Base-by-base conservation (phyloP, 176 grass and related monocot genomes). In the Hordeum marinum region DNA sequence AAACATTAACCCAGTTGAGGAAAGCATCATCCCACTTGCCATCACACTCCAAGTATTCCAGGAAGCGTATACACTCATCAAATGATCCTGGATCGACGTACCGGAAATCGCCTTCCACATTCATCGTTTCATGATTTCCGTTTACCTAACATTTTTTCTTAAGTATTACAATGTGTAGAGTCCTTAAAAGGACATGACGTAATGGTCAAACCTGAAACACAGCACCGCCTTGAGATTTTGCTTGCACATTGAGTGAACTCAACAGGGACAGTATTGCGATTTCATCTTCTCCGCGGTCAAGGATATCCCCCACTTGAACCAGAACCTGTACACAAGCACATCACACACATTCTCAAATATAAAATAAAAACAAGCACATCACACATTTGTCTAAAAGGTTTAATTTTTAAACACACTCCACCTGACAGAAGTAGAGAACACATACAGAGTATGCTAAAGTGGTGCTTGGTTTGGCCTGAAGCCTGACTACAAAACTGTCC, bases 101-200 rank as follows among this genome's bases (percentile, higher is more conserved):
- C 64, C 96, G 94, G 77, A 92, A 98, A 85, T 98, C 91, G 13
- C 91, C 91, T 87, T 98, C 89, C 41, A 95, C 80, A 77, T 98
- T 98, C 93, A 98, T 95, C 2, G 96, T 91, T 92, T 98, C 96
- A 61, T 98, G 96, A 85, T 98, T 98, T 39, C 96, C 96, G 23
- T 91, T 98, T 29, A 98, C 76, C 96, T 98, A 59, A 11, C 48
- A 0, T 50, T 50, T 50, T 24, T 6, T 29, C 18, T 21, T 6
- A 31, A 63, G 10, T 27, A 75, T 60, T 7, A 82, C 12, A 25
- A 65, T 55, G 18, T 36, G n/a, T 50, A 39, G 11, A 78, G 15
- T 32, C 64, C 63, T 59, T 58, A 12, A 0, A 34, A 5, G 1
- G 9, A 6, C 58, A 66, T 3, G 4, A 42, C 32, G 36, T 58